Evolutionary conservation across 768 basidiomycete species (phyloP).

Genomic region (Mycena rosella): DNA sequence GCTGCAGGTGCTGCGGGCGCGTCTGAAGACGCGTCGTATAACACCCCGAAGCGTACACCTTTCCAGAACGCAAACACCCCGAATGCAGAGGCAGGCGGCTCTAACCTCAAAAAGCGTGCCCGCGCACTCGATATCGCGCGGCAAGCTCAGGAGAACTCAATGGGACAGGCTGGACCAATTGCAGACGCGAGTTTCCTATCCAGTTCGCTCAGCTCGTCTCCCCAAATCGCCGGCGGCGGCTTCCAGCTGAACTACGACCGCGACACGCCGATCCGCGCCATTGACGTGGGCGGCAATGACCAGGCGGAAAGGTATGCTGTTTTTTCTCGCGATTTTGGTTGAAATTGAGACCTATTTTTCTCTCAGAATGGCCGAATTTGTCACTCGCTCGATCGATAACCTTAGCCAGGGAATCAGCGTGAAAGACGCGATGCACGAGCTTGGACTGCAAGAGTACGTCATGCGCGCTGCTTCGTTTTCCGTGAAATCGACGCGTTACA

Average conservation of each 20-base stretch:
- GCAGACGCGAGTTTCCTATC: slow-evolving; percentile 41
- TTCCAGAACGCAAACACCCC: slow-evolving; percentile 14
- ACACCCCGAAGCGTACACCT: slow-evolving; percentile 8
- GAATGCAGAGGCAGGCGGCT: slow-evolving; percentile 24
- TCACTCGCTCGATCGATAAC: slow-evolving; percentile 70
- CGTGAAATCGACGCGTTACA: slow-evolving; percentile 35
- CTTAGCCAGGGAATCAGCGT: slow-evolving; percentile 66
- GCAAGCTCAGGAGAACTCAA: slow-evolving; percentile 20
- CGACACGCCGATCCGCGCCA: slow-evolving; percentile 59
- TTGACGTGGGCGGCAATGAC: slow-evolving; percentile 72
- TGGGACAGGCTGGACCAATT: slow-evolving; percentile 2
- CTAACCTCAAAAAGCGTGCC: slow-evolving; percentile 28
- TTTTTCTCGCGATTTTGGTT: not conserved
- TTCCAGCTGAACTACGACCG: slow-evolving; percentile 66
- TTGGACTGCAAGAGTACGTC: slow-evolving; percentile 64
- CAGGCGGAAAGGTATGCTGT: slow-evolving; percentile 60
- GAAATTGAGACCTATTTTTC: not conserved
- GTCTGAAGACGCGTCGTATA: slow-evolving; percentile 2
- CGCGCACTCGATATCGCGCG: slow-evolving; percentile 28
- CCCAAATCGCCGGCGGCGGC: slow-evolving; percentile 42
- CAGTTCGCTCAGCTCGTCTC: slow-evolving; percentile 32
- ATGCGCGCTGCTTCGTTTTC: not conserved
- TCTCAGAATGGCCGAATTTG: slow-evolving; percentile 71
- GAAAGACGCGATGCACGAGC: slow-evolving; percentile 62
- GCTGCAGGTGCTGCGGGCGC: not conserved